Conservation (phyloP, 164 flowering plant genomes). For the Piper longum region DNA sequence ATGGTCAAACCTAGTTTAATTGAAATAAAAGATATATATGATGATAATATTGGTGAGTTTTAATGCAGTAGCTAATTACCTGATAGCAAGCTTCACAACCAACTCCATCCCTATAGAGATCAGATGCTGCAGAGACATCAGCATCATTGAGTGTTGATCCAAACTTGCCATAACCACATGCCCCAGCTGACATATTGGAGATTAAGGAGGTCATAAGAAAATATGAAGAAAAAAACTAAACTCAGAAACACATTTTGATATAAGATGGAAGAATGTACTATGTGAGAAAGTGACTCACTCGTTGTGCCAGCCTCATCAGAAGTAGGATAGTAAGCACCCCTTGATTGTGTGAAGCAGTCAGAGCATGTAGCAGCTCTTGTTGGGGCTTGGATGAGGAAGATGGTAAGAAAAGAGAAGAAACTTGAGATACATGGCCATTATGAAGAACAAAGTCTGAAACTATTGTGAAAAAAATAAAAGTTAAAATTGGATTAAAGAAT, state of each 20-base stretch:
- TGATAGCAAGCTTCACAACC: slow-evolving; percentile 95
- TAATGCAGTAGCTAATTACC: slow-evolving; percentile 16
- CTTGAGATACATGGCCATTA: slow-evolving; percentile 27
- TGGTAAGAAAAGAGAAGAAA: slow-evolving; percentile 10
- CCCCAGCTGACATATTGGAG: slow-evolving; percentile 35
- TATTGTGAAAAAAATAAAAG: too few relatives aligned
- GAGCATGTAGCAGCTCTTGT: slow-evolving; percentile 35
- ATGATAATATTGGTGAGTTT: too few relatives aligned
- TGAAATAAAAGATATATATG: too few relatives aligned
- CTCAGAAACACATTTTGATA: not conserved
- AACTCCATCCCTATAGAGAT: slow-evolving; percentile 55
- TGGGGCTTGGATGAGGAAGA: slow-evolving; percentile 18
- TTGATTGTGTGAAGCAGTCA: slow-evolving; percentile 44
- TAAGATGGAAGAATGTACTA: not conserved
- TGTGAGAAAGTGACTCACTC: slow-evolving; percentile 16
- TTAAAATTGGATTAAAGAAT: too few relatives aligned
- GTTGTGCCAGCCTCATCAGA: slow-evolving; percentile 60
- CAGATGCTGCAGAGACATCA: slow-evolving; percentile 75
- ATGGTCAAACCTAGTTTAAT: too few relatives aligned
- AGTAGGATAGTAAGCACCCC: slow-evolving; percentile 64
- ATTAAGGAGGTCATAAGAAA: not conserved
- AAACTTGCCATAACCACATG: slow-evolving; percentile 63
- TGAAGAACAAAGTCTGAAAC: not conserved
- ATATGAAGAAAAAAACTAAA: not conserved
- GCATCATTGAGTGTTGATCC: slow-evolving; percentile 82